Conservation (phyloP, 164 flowering plant species). For the Vitis labrusca region DNA sequence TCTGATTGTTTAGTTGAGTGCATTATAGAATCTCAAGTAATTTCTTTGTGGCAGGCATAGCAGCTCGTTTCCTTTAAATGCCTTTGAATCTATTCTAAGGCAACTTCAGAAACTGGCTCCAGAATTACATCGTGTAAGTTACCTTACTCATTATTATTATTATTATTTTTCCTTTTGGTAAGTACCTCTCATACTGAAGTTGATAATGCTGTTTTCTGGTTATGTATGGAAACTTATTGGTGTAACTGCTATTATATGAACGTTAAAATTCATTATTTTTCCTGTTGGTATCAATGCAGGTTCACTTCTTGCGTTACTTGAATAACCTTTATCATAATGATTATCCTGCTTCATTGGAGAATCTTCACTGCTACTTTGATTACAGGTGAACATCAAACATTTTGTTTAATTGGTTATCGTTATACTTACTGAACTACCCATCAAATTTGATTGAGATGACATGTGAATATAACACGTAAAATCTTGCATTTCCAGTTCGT, state of each 20-base stretch:
- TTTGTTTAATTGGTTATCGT: not conserved
- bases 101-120: conserved; percentile 87
- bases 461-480: too few species aligned
- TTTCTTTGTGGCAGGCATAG: conserved; percentile 53
- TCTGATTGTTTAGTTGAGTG: not conserved
- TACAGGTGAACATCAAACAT: conserved; percentile 55
- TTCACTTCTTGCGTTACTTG: conserved; percentile 83
- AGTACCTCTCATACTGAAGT: too few species aligned
- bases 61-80: conserved; percentile 61
- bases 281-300: conserved; percentile 42
- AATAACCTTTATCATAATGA: conserved; percentile 82
- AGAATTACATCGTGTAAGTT: conserved; percentile 85
- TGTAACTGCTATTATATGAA: not conserved
- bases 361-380: conserved; percentile 89
- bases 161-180: conserved; percentile 2
- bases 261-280: not conserved
- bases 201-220: too few species aligned
- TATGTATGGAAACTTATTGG: too few species aligned
- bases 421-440: not conserved
- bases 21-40: not conserved
- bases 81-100: conserved; percentile 61
- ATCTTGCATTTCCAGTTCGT: too few species aligned
- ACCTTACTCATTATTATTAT: not conserved
- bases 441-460: too few species aligned
- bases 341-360: conserved; percentile 77